Conservation (phyloP, 768 basidiomycete genomes). For the Leucosporidium scottii region DNA sequence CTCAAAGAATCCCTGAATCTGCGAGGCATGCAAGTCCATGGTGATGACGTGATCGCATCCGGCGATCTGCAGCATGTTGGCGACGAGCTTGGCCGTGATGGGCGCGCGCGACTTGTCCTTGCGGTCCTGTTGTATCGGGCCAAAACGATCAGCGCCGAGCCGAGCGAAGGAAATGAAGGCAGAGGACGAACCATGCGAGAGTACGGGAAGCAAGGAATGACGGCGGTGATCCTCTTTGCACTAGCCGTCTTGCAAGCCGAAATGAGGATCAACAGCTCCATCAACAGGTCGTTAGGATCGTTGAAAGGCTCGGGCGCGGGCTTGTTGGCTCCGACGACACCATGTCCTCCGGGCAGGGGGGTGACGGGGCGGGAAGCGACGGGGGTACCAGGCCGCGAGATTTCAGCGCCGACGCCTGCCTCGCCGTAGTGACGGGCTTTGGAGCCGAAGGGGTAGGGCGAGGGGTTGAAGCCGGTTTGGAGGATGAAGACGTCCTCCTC, state of each 20-base stretch:
- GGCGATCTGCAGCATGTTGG: constrained; percentile 94
- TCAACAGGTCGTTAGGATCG: constrained; percentile 91
- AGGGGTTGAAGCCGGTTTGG: constrained; percentile 50
- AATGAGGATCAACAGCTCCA: constrained; percentile 98
- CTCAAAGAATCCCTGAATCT: constrained; percentile 98
- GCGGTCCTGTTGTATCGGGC: constrained; percentile 64
- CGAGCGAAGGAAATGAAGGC: too few relatives aligned
- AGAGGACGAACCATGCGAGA: constrained; percentile 50
- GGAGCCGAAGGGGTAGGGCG: constrained; percentile 27
- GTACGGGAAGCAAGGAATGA: constrained; percentile 96
- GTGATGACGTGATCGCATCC: constrained; percentile 98
- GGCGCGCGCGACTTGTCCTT: constrained; percentile 94
- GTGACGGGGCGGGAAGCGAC: constrained; percentile 17
- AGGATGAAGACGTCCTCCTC: constrained; percentile 99
- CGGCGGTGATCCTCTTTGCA: constrained; percentile 72
- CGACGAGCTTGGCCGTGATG: constrained; percentile 95
- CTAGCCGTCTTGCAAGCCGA: constrained; percentile 96
- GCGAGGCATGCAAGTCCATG: constrained; percentile 96
- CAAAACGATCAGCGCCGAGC: neutral
- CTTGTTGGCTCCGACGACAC: neutral
- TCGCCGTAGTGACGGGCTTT: constrained; percentile 21
- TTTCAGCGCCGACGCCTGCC: constrained; percentile 13
- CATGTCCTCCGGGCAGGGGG: constrained; percentile 6
- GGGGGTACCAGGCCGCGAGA: constrained; percentile 22
- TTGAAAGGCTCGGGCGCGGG: constrained; percentile 45